phyloP scores from a whole-genome alignment of 2,329 filamentous ascomycete genomes.

The Paecilomyces sp. region DNA sequence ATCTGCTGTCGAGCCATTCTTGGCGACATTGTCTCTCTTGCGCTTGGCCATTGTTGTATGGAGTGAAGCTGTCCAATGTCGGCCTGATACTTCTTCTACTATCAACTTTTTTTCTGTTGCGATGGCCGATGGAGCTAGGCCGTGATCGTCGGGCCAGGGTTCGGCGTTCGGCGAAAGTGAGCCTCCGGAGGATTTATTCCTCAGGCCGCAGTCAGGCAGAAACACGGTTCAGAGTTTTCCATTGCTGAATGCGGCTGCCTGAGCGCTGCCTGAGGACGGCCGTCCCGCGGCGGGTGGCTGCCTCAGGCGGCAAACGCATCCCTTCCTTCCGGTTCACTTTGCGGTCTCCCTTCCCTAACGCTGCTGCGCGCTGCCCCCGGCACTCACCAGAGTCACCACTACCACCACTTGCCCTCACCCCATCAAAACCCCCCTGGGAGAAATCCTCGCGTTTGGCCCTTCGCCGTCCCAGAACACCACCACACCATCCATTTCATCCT shows the following conservation, averaged over 20 bases:
- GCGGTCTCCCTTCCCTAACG: conserved; percentile 2
- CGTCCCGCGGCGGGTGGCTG: background rate
- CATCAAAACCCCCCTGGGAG: conserved; percentile 22
- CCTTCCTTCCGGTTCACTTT: background rate
- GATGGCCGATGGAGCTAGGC: conserved; percentile 4
- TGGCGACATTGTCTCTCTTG: conserved; percentile 32
- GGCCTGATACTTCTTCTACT: background rate
- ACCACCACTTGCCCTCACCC: conserved; percentile 10
- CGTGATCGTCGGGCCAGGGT: background rate
- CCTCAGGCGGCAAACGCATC: conserved; percentile 9
- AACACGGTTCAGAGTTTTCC: background rate
- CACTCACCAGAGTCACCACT: background rate
- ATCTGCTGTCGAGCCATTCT: conserved; percentile 16
- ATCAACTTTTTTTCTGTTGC: conserved; percentile 9
- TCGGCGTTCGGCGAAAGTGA: background rate
- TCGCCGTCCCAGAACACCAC: conserved; percentile 30
- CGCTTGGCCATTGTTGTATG: conserved; percentile 34
- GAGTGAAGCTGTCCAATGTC: background rate
- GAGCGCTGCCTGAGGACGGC: background rate
- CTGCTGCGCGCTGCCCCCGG: background rate
- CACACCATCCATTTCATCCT: conserved; percentile 36
- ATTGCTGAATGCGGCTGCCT: background rate
- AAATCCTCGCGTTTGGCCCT: conserved; percentile 21
- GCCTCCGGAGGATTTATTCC: background rate
- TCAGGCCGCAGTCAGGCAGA: background rate